These are phyloP conservation scores for Tinospora cordifolia DNA, from an alignment of 164 flowering plant genomes.

Conservation along the genomic window DNA sequence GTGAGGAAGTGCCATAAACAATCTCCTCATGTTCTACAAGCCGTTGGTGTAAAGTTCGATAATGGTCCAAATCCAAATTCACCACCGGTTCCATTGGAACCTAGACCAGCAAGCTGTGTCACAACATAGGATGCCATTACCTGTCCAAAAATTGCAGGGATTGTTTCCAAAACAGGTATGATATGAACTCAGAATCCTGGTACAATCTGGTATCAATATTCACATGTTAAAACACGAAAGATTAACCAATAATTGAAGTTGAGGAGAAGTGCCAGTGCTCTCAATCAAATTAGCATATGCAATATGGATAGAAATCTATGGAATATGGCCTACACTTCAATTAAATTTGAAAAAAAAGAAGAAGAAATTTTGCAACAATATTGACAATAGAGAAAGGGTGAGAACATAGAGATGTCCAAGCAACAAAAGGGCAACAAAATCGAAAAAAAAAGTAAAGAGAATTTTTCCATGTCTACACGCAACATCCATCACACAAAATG, in stretches of 20 bases:
- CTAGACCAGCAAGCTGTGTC: constrained; percentile 69
- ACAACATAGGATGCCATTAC: constrained; percentile 95
- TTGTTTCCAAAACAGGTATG: constrained; percentile 89
- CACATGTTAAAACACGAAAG: constrained; percentile 11
- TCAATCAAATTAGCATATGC: too few species aligned
- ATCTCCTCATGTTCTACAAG: constrained; percentile 93
- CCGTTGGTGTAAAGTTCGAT: constrained; percentile 75
- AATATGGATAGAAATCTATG: too few species aligned
- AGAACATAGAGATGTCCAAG: too few species aligned
- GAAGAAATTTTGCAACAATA: too few species aligned
- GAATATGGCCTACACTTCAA: too few species aligned
- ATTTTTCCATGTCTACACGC: too few species aligned
- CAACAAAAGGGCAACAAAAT: too few species aligned
- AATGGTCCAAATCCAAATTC: constrained; percentile 78
- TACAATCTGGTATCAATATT: constrained; percentile 46
- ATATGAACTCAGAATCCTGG: constrained; percentile 95
- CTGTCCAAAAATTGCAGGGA: constrained; percentile 98
- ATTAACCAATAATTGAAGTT: not conserved
- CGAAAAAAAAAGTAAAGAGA: too few species aligned
- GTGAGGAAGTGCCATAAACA: constrained; percentile 52
- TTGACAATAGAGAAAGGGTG: too few species aligned
- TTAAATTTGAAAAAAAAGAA: too few species aligned
- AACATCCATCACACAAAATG: too few species aligned
- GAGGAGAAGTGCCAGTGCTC: not conserved
- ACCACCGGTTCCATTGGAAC: constrained; percentile 83